Evolutionary conservation across 192 early-diverging fungal genomes (phyloP).

Genomic region (Bifiguratus adelaidae): DNA sequence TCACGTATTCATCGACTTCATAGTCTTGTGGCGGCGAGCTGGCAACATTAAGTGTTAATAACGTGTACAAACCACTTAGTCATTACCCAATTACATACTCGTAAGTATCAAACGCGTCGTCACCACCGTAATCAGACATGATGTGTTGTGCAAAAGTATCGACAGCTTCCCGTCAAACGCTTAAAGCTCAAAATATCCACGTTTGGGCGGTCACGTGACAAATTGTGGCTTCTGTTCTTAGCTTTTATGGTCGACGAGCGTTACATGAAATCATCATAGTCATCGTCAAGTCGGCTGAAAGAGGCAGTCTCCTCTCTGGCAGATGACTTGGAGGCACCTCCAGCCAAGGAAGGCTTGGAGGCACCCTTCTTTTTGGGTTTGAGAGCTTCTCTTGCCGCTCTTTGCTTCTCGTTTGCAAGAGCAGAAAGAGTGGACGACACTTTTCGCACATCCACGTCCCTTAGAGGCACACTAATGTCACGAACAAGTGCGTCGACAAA

Average conservation of each 20-base stretch:
- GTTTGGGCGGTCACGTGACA: no score
- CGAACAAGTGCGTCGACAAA: slow-evolving; percentile 60
- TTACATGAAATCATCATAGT: slow-evolving; percentile 29
- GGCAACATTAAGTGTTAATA: no score
- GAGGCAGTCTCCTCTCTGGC: background rate
- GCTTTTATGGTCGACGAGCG: background rate
- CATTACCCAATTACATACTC: background rate
- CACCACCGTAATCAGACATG: slow-evolving; percentile 8
- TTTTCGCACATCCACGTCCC: slow-evolving; percentile 57
- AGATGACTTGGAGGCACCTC: background rate
- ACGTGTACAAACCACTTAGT: no score
- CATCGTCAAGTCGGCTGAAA: slow-evolving; percentile 11
- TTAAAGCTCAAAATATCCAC: no score
- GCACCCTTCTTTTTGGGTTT: slow-evolving; percentile 64
- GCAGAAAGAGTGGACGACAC: slow-evolving; percentile 44
- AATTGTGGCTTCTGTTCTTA: slow-evolving; percentile 1
- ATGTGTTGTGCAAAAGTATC: no score
- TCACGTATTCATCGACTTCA: no score
- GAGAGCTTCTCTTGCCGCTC: slow-evolving; percentile 38
- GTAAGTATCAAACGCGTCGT: slow-evolving; percentile 4
- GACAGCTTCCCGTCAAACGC: no score
- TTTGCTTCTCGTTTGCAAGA: slow-evolving; percentile 70
- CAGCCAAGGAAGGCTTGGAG: slow-evolving; percentile 12
- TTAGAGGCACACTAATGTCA: slow-evolving; percentile 44
- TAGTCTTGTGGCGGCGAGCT: no score